phyloP scores from a whole-genome alignment of 2,329 filamentous ascomycete genomes.

The Podosphaera leucotricha region DNA sequence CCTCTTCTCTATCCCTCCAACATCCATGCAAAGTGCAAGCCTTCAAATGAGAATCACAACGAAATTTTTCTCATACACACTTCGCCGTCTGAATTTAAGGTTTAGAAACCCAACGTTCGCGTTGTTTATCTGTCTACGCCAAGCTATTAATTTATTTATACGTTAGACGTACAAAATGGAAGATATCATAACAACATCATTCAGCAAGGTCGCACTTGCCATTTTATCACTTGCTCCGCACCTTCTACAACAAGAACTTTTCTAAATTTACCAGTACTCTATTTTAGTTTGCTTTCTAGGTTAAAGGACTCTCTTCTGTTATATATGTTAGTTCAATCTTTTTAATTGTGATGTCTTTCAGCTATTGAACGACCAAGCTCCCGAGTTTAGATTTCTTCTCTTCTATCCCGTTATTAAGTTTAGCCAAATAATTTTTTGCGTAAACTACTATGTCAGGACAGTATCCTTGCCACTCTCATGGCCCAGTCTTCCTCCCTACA shows the following conservation, averaged over 20 bases:
- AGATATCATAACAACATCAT: neutral
- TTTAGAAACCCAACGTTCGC: too few species aligned
- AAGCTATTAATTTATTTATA: too few species aligned
- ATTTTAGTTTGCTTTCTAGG: neutral
- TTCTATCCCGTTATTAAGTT: neutral
- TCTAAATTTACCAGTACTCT: neutral
- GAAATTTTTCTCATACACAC: too few species aligned
- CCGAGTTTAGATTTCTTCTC: neutral
- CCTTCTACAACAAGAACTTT: neutral
- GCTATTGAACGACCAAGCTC: neutral
- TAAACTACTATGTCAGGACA: neutral
- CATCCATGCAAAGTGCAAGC: too few species aligned
- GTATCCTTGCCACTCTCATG: neutral
- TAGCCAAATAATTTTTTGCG: neutral
- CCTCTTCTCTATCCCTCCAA: too few species aligned
- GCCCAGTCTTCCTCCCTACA: neutral
- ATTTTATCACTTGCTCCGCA: neutral
- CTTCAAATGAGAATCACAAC: too few species aligned
- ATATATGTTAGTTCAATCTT: neutral
- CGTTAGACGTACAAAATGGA: too few species aligned
- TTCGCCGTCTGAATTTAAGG: too few species aligned
- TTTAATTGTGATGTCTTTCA: neutral
- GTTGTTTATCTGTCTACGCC: too few species aligned
- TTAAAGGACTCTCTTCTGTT: neutral
- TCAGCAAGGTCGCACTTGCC: neutral